Evolutionary conservation across 345 rosid genomes (phyloP).

Genomic region (Eucalyptus pumila): DNA sequence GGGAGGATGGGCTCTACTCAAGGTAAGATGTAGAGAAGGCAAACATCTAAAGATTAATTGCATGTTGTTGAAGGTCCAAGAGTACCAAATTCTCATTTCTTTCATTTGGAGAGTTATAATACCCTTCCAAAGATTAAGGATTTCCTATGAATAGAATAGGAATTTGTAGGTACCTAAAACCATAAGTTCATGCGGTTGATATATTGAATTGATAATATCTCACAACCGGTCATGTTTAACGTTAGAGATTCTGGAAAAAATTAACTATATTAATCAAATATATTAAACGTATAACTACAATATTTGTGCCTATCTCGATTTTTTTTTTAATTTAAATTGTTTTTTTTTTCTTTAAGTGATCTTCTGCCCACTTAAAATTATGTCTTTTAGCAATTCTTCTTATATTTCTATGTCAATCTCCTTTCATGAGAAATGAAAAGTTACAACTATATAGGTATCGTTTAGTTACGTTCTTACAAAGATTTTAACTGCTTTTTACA

Average conservation of each 20-base stretch:
- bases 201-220: background rate
- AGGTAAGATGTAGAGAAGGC: background rate
- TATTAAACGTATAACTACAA: background rate
- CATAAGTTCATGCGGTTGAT: background rate
- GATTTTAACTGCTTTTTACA: background rate
- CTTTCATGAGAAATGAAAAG: background rate
- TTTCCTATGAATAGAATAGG: background rate
- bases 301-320: background rate
- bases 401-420: background rate
- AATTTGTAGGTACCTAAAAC: background rate
- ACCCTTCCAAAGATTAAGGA: background rate
- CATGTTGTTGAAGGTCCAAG: background rate
- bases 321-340: background rate
- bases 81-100: background rate
- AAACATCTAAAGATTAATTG: background rate
- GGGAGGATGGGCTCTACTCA: background rate
- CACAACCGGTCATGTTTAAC: background rate
- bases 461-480: background rate
- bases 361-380: background rate
- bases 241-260: background rate
- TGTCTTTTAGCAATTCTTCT: background rate
- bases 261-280: background rate
- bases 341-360: background rate
- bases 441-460: background rate
- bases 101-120: background rate